phyloP scores from a whole-genome alignment of 2,329 filamentous ascomycete species.

The Colletotrichum sublineola region DNA sequence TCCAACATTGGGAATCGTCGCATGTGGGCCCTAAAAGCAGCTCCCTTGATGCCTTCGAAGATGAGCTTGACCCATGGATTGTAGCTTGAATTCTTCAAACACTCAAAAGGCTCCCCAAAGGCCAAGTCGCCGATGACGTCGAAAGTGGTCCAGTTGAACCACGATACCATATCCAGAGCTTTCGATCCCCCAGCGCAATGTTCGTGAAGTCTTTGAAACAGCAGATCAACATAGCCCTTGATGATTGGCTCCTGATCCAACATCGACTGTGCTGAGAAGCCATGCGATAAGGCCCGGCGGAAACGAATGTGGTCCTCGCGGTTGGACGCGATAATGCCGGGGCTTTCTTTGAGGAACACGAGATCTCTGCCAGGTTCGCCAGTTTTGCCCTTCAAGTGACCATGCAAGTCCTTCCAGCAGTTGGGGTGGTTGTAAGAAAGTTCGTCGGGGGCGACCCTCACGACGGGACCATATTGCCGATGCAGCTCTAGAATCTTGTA shows the following conservation, averaged over 20 bases:
- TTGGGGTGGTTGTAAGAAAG: conserved; percentile 57
- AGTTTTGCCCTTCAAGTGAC: conserved; percentile 42
- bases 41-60: conserved; percentile 35
- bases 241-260: conserved; percentile 49
- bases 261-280: conserved; percentile 49
- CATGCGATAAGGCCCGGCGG: conserved; percentile 46
- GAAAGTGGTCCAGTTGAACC: conserved; percentile 39
- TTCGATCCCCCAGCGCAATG: conserved; percentile 11
- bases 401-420: conserved; percentile 58
- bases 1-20: background rate
- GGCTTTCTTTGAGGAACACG: background rate
- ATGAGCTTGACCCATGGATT: conserved; percentile 41
- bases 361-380: conserved; percentile 22
- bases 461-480: conserved; percentile 57
- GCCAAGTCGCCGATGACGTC: conserved; percentile 44
- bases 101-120: conserved; percentile 44
- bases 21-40: background rate
- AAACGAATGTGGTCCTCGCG: conserved; percentile 43
- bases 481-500: conserved; percentile 51
- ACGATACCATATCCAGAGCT: conserved; percentile 41
- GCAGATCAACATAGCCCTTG: conserved; percentile 45
- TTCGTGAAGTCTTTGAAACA: conserved; percentile 44
- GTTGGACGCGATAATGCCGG: conserved; percentile 42
- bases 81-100: conserved; percentile 33
- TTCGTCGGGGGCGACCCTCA: conserved; percentile 61